phyloP scores from a whole-genome alignment of 495 filamentous ascomycete genomes.

The Amphirosellinia nigrospora region DNA sequence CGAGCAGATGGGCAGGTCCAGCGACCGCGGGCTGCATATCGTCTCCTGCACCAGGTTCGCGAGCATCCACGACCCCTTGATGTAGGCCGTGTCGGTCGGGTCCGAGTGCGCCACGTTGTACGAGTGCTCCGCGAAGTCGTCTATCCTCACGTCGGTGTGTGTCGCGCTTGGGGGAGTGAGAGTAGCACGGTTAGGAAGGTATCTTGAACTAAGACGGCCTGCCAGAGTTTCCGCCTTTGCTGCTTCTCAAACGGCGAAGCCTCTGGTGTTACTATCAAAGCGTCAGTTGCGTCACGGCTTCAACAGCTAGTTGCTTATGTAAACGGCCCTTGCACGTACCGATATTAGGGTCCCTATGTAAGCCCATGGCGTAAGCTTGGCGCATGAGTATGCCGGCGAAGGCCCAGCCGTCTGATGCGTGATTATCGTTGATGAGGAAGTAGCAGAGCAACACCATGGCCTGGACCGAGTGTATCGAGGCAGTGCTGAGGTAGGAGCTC shows the following conservation, averaged over 20 bases:
- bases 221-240: constrained; percentile 74
- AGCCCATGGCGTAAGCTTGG: constrained; percentile 76
- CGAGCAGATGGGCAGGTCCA: constrained; percentile 66
- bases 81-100: constrained; percentile 67
- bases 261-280: constrained; percentile 55
- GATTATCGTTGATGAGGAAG: constrained; percentile 80
- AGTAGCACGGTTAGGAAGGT: constrained; percentile 79
- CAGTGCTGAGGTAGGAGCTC: constrained; percentile 70
- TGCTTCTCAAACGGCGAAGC: constrained; percentile 69
- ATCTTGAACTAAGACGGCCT: constrained; percentile 75
- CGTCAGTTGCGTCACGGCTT: background rate
- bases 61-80: constrained; percentile 73
- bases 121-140: constrained; percentile 63
- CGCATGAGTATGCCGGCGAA: constrained; percentile 73
- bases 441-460: constrained; percentile 77
- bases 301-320: background rate
- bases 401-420: constrained; percentile 75
- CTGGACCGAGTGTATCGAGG: constrained; percentile 69
- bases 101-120: constrained; percentile 54
- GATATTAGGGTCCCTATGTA: constrained; percentile 75
- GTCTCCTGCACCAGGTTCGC: constrained; percentile 73
- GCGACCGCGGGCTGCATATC: constrained; percentile 69
- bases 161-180: constrained; percentile 71
- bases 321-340: constrained; percentile 37
- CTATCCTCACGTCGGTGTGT: constrained; percentile 72